These are phyloP conservation scores for Blastobotrys chiropterorum DNA, from an alignment of 805 yeast genomes.

Conservation along the genomic window DNA sequence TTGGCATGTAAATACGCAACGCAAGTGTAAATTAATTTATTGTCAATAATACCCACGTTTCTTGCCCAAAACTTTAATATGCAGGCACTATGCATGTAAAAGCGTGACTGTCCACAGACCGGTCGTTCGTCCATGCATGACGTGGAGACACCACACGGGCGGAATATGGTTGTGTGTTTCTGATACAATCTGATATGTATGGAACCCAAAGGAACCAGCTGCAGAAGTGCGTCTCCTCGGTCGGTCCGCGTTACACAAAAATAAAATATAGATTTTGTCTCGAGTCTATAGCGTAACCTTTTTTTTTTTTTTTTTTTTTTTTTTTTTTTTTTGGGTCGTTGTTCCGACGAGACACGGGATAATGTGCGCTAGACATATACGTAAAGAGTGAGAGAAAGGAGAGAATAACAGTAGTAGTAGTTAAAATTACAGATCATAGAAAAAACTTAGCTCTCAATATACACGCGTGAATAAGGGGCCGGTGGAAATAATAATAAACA, in stretches of 20 bases:
- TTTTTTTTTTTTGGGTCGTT: no score
- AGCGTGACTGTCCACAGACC: not conserved
- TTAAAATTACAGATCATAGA: no score
- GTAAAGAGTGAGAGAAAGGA: not conserved
- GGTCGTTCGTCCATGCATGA: no score
- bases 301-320: no score
- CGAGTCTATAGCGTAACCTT: not conserved
- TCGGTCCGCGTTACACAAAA: not conserved
- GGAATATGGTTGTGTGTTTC: not conserved
- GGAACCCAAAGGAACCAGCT: not conserved
- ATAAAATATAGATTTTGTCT: not conserved
- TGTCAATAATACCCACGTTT: not conserved
- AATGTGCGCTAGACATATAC: not conserved
- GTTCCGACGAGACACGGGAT: constrained; percentile 1
- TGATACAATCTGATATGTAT: not conserved
- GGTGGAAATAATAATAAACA: no score
- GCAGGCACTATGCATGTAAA: not conserved
- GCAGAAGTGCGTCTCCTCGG: not conserved
- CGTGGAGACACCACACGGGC: not conserved
- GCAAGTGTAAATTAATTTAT: no score
- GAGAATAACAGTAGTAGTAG: not conserved
- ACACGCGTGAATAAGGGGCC: no score
- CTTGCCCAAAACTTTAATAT: not conserved
- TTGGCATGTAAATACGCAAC: no score
- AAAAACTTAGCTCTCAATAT: no score